Evolutionary conservation across 371 early-diverging fungal genomes (phyloP).

Genomic region (Lichtheimia ornata): DNA sequence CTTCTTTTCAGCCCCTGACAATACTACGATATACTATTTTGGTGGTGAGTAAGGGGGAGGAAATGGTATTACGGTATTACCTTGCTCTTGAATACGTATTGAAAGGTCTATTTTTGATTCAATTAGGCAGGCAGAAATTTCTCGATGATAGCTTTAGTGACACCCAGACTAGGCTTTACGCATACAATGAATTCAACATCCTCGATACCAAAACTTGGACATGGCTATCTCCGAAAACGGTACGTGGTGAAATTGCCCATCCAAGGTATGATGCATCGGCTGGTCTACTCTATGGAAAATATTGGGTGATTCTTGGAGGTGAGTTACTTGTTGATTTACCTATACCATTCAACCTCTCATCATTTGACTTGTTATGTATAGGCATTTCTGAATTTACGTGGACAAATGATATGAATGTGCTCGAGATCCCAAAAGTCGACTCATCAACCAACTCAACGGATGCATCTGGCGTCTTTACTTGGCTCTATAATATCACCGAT

Average conservation of each 20-base stretch:
- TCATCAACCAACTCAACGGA: too few species aligned
- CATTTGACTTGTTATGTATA: background rate
- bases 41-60: background rate
- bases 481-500: background rate
- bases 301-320: background rate
- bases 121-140: background rate
- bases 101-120: background rate
- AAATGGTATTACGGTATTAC: background rate
- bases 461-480: background rate
- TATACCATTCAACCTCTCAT: background rate
- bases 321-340: too few species aligned
- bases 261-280: background rate
- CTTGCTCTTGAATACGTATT: too few species aligned
- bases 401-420: background rate
- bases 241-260: background rate
- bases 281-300: background rate
- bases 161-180: background rate
- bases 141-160: background rate
- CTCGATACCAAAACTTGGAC: constrained; percentile 2
- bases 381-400: background rate
- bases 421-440: background rate
- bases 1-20: background rate
- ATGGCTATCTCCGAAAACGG: background rate
- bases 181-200: background rate
- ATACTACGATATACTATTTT: constrained; percentile 2